A percentile compares a stretch with the other conserved stretches of the same genome.
These are phyloP conservation scores for Heliamphora exappendiculata DNA, from an alignment of 148 eudicot genomes.

Conservation along the genomic window DNA sequence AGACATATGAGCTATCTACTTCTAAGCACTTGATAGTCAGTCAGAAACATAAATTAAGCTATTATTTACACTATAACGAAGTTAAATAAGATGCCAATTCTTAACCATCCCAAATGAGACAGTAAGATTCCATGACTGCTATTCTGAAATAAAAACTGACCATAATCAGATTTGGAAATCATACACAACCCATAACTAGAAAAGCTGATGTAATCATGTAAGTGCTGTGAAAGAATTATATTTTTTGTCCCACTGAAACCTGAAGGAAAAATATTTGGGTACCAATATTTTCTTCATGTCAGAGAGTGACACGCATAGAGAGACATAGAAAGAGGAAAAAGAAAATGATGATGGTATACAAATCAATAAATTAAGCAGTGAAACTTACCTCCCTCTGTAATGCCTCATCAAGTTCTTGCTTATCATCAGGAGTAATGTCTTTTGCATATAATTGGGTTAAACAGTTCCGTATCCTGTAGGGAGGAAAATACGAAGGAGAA, in stretches of 20 bases:
- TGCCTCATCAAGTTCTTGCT: slow-evolving; percentile 96
- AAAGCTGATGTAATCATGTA: no score
- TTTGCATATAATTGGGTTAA: slow-evolving; percentile 79
- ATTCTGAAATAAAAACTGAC: neutral
- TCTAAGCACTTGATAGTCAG: neutral
- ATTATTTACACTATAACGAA: neutral
- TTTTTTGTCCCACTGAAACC: no score
- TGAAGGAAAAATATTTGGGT: no score
- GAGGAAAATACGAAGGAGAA: neutral
- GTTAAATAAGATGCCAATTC: neutral
- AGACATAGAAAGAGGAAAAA: neutral
- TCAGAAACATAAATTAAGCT: neutral
- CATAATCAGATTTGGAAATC: neutral
- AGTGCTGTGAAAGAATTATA: no score
- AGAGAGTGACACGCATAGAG: no score
- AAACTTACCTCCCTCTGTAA: slow-evolving; percentile 78
- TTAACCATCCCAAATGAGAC: neutral
- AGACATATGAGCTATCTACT: neutral
- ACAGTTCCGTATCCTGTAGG: slow-evolving; percentile 69
- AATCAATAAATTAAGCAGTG: neutral
- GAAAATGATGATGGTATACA: neutral
- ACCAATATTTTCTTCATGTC: no score
- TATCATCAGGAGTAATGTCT: slow-evolving; percentile 92
- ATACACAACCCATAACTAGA: neutral
- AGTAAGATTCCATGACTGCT: neutral